Evolutionary conservation across 495 filamentous ascomycete genomes (phyloP), one percentile per base, ranked within the genome.

Genomic region (Platismatia glauca): DNA sequence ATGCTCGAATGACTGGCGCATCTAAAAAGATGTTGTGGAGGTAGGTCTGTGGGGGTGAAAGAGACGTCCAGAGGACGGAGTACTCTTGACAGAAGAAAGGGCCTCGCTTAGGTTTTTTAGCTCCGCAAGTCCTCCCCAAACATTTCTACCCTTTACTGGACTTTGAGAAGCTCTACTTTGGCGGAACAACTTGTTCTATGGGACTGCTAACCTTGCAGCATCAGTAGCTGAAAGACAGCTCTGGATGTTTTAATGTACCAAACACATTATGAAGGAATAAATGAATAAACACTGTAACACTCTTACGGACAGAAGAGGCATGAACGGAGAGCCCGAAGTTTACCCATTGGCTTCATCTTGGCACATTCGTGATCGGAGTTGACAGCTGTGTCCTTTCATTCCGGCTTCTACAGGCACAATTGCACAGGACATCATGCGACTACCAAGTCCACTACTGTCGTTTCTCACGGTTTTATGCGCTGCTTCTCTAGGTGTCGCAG

Each of bases 401-500:
- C 46, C 37, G 22, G 18, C 20, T 48, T 50, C 31, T 20, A 24
- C 18, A 27, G 13, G 29, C 50, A 57, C 22, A 16, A 27, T 12
- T 15, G 4, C 35, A 52, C 11, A 27, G 27, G 20, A 46, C 63
- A 70, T 31, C 53, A 70, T 68, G 69, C 66, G 59, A 41, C 46
- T 55, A 20, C 44, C 55, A 6, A 56, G 8, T 50, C 52, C 22
- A 37, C 38, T 62, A 33, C 27, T 56, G 27, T 50, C 53, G 44
- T 41, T 61, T n/a, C 5, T 58, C 15, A 50, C 74, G 75, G 64
- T 70, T 73, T 66, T 76, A 69, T 68, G 44, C 37, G 65, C 68
- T n/a, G 58, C 60, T 38, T 63, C 68, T n/a, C 55, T 63, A 13
- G 53, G 65, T 12, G 62, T 67, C 13, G 86, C 89, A 48, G 88